A percentile compares a stretch with the other conserved stretches of the same genome.
These are phyloP conservation scores for Ceratobasidium sp. DNA, from an alignment of 1,284 basidiomycete genomes.

Conservation along the genomic window DNA sequence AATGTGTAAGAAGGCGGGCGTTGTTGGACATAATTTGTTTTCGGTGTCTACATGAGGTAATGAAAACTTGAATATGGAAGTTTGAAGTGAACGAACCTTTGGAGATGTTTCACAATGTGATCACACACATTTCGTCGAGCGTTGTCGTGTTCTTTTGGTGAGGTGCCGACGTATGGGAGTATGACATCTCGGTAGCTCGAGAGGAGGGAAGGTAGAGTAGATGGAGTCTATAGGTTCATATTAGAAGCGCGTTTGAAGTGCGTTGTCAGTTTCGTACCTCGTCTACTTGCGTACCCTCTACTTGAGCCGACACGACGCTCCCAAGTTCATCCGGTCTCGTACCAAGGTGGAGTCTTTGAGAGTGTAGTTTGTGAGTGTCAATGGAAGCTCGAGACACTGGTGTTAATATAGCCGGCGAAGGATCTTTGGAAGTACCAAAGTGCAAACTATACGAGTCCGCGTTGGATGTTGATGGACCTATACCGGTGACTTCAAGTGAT, in stretches of 20 bases:
- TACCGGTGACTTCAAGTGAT: not conserved
- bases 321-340: conserved; percentile 16
- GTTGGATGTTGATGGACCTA: not conserved
- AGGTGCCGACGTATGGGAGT: conserved; percentile 40
- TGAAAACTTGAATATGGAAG: not conserved
- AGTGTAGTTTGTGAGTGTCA: conserved; percentile 28
- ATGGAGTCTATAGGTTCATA: not conserved
- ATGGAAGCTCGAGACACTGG: conserved; percentile 11
- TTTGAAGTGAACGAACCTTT: conserved; percentile 3
- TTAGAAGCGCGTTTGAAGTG: not conserved
- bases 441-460: conserved; percentile 36
- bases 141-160: conserved; percentile 35
- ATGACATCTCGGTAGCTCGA: conserved; percentile 35
- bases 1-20: conserved; percentile 48
- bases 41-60: conserved; percentile 5
- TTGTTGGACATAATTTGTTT: conserved; percentile 47
- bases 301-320: conserved; percentile 18
- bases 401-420: conserved; percentile 22
- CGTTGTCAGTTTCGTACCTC: not conserved
- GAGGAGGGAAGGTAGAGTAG: conserved; percentile 21
- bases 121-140: conserved; percentile 32
- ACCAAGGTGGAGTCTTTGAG: conserved; percentile 30
- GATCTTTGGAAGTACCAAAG: conserved; percentile 37
- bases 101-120: conserved; percentile 27
- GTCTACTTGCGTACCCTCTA: conserved; percentile 1